Evolutionary conservation across 352 stramenopile species (phyloP), one percentile per base, ranked within the genome.

Genomic region (Globisporangium echinulatum): DNA sequence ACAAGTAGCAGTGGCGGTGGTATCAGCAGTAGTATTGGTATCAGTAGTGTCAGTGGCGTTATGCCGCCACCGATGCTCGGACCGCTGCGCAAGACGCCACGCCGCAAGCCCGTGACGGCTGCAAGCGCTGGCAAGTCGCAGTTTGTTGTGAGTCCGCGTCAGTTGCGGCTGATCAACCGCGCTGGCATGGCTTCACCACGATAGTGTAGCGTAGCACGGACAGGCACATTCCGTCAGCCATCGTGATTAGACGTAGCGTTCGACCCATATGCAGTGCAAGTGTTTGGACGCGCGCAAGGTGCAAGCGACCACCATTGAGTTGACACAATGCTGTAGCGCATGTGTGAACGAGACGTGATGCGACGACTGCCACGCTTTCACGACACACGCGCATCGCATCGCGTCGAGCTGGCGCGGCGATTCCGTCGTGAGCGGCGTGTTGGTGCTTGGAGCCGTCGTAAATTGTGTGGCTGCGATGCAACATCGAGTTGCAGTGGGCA

Each of bases 91-190:
- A 82, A 77, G 61, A 85, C 75, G 38, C 73, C 71, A 46, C 71
- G 72, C 17, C 75, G 75, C 39, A 79, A 81, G 57, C 75, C 73
- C 7, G 64, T 82, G 50, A 82, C 66, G 15, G 70, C 56, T 1
- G 61, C 62, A n/a, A 81, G 64, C 17, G 75, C 75, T 2, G 75
- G 75, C 10, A 70, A 72, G 15, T 73, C 71, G 50, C 52, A 65
- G 15, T 57, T 71, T 43, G 61, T 74, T 39, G 61, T 74, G 49
- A 85, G 75, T 64, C 75, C 75, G 25, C 72, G 75, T 8, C 64
- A 77, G 47, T 63, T 75, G 50, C 73, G 70, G 5, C 51, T 82
- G 43, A 58, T 64, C 53, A 62, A 50, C 43, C 33, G 43, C 17
- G 66, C 68, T 15, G 64, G 38, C 48, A 64, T 52, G 44, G 52